A percentile compares a stretch with the other conserved stretches of the same genome.
These are phyloP conservation scores for Xylaria grammica DNA, from an alignment of 495 filamentous ascomycete genomes.

Conservation along the genomic window DNA sequence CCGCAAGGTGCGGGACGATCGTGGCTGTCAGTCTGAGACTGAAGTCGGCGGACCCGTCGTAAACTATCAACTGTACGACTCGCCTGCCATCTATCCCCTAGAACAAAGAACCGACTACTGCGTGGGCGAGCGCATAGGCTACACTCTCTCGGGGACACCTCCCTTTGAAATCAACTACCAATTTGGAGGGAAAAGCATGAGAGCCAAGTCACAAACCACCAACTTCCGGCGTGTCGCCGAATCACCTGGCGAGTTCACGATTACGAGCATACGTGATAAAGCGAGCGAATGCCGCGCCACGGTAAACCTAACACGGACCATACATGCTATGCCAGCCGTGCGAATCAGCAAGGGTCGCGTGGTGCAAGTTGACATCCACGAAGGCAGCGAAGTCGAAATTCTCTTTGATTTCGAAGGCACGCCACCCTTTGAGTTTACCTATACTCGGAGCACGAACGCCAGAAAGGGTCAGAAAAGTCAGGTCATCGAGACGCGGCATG, in stretches of 20 bases:
- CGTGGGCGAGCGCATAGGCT: constrained; percentile 91
- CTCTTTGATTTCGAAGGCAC: constrained; percentile 92
- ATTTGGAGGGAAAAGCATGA: constrained; percentile 77
- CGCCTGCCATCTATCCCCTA: constrained; percentile 84
- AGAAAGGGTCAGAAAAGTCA: constrained; percentile 74
- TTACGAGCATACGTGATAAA: constrained; percentile 82
- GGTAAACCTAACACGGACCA: constrained; percentile 74
- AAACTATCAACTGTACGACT: constrained; percentile 86
- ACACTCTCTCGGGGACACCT: constrained; percentile 82
- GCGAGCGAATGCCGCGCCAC: constrained; percentile 82
- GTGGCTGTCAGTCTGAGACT: constrained; percentile 77
- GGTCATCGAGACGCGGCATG: constrained; percentile 87
- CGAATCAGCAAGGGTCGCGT: constrained; percentile 80
- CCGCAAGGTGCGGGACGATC: constrained; percentile 82
- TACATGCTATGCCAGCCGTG: constrained; percentile 91
- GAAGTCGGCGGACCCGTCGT: constrained; percentile 73
- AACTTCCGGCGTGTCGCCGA: constrained; percentile 92
- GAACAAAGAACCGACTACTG: constrained; percentile 90
- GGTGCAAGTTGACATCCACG: constrained; percentile 88
- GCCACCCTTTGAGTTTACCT: constrained; percentile 97
- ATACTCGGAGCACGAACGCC: constrained; percentile 85
- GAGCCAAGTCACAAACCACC: constrained; percentile 74
- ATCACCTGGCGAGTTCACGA: constrained; percentile 82
- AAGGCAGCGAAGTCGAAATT: constrained; percentile 91
- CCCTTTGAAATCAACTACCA: constrained; percentile 94